Percentiles rank a stretch among this genome's conserved stretches.
These are phyloP conservation scores for Chalaropsis ovoidea DNA, from an alignment of 2,329 filamentous ascomycete genomes.

Conservation along the genomic window DNA sequence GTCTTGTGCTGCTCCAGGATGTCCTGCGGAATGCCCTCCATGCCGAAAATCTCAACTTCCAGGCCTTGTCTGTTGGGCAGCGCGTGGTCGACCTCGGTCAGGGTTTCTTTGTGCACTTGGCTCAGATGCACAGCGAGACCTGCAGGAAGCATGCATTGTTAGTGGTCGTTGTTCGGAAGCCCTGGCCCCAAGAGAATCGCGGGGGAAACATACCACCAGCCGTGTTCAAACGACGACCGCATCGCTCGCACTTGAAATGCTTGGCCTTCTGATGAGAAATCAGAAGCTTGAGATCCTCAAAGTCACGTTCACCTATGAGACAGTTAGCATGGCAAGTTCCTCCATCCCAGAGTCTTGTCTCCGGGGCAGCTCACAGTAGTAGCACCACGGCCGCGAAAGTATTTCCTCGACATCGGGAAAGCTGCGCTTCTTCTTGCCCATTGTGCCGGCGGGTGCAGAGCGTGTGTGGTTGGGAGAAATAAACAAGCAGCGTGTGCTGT, in stretches of 20 bases:
- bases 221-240: conserved; percentile 78
- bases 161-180: background rate
- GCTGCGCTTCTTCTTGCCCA: conserved; percentile 85
- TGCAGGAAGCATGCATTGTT: conserved; percentile 32
- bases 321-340: background rate
- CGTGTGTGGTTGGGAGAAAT: background rate
- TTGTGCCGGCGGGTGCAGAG: conserved; percentile 31
- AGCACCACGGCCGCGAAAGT: conserved; percentile 84
- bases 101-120: conserved; percentile 92
- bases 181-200: background rate
- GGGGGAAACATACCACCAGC: conserved; percentile 61
- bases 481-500: background rate
- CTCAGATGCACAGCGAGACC: conserved; percentile 95
- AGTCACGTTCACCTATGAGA: conserved; percentile 69
- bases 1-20: conserved; percentile 74
- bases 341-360: background rate
- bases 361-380: conserved; percentile 60
- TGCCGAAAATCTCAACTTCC: conserved; percentile 93
- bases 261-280: conserved; percentile 98
- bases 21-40: conserved; percentile 90
- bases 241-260: conserved; percentile 95
- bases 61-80: conserved; percentile 74
- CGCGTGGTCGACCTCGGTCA: conserved; percentile 83
- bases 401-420: conserved; percentile 82
- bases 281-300: conserved; percentile 92